Evolutionary conservation across 441 rosid genomes (phyloP), one percentile per base, ranked within the genome.

Genomic region (Bruguiera hainesii): DNA sequence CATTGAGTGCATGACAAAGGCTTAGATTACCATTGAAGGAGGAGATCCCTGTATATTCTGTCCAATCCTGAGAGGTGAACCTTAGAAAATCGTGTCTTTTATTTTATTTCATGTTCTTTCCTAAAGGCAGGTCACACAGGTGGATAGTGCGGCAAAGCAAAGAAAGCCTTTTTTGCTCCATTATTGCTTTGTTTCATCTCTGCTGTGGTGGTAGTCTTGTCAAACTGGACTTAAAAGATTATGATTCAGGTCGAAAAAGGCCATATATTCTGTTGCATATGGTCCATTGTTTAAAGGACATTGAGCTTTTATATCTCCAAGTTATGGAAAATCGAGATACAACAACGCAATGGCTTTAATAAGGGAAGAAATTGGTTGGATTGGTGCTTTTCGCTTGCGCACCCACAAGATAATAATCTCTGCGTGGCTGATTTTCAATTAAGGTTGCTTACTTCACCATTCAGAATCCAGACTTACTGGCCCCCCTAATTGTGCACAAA

Each of bases 11-110:
- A 60, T 66, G 73, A 66, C 65, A 76, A 68, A 69, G 72, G 76
- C 72, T 65, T 53, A 61, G 73, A 74, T 68, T 71, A 78, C 67
- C 42, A 64, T 51, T 76, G 52, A 67, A 72, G 65, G 76, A 74
- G 73, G 81, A 78, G 81, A 91, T 85, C 77, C 87, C 79, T 91
- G 94, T 88, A 91, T 85, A 87, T 91, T 84, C 90, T 77, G 66
- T 78, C 21, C 29, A 53, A 25, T 19, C 57, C 57, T 23, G 28
- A 8, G 15, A 55, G 18, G 16, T 64, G 73, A 72, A 68, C 72
- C 49, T 65, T 58, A 65, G 74, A 81, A 73, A 76, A 56, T 71
- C 69, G 64, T 58, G 51, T 66, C 81, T 75, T 78, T 77, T 75
- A 76, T 77, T 75, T 77, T 75, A 79, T 68, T 78, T 83, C 56